Conservation (phyloP, 768 basidiomycete genomes). For the Lactarius hengduanensis region DNA sequence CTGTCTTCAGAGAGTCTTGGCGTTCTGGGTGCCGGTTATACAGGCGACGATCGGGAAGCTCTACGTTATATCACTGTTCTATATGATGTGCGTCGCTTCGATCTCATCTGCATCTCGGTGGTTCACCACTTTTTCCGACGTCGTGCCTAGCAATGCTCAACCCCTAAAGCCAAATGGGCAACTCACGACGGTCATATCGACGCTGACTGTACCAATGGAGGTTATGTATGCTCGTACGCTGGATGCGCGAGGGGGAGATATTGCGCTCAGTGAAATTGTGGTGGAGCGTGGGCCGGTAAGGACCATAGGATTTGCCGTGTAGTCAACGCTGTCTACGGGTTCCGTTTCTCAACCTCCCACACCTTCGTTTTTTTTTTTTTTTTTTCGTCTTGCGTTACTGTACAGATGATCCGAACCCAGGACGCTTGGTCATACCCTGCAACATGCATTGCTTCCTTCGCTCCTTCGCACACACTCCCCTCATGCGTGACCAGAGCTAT, state of each 20-base stretch:
- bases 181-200: background rate
- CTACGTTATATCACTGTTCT: slow-evolving; percentile 20
- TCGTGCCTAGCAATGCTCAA: background rate
- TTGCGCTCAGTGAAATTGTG: background rate
- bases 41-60: slow-evolving; percentile 18
- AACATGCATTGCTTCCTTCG: background rate
- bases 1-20: background rate
- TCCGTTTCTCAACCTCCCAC: background rate
- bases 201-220: slow-evolving; percentile 11
- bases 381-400: background rate
- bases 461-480: background rate
- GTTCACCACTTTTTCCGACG: background rate
- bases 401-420: background rate
- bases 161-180: background rate
- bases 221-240: background rate
- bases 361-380: background rate
- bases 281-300: background rate
- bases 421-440: background rate
- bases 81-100: slow-evolving; percentile 9
- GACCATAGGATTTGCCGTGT: background rate
- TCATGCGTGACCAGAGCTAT: background rate
- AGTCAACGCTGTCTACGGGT: background rate
- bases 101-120: background rate
- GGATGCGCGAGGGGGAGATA: background rate
- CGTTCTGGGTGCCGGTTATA: background rate